These are phyloP conservation scores for Parmelia sp. DNA, from an alignment of 495 filamentous ascomycete genomes.

Conservation along the genomic window DNA sequence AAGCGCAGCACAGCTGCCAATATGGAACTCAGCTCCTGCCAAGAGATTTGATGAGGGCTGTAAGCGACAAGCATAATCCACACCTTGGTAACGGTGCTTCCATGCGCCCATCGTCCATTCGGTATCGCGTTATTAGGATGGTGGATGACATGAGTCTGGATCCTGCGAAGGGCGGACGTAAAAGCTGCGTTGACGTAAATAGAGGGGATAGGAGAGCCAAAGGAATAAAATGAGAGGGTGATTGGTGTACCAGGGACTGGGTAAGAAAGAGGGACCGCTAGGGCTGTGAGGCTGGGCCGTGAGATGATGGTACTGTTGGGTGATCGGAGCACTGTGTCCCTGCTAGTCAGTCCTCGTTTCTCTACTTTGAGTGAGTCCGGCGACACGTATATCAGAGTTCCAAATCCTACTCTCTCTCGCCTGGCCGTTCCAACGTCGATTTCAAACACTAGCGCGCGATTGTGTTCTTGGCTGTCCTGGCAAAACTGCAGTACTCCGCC, in stretches of 20 bases:
- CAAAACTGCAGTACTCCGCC: not conserved
- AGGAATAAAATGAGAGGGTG: not conserved
- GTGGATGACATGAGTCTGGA: not conserved
- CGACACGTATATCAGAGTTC: not conserved
- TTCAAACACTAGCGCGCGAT: not conserved
- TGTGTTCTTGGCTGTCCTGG: not conserved
- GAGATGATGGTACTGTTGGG: not conserved
- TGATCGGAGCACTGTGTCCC: not conserved
- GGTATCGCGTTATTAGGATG: constrained; percentile 6
- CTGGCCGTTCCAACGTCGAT: not conserved
- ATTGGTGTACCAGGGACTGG: constrained; percentile 7
- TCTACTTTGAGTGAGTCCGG: not conserved
- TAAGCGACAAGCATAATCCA: not conserved
- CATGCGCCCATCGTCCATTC: not conserved
- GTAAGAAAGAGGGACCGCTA: not conserved
- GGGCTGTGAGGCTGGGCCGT: not conserved
- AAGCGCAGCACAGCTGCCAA: constrained; percentile 3
- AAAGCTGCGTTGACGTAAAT: not conserved
- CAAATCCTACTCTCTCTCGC: not conserved
- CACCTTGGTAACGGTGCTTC: not conserved
- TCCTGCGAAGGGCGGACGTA: not conserved
- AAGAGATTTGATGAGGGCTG: not conserved
- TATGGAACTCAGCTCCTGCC: constrained; percentile 7
- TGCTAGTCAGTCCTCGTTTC: not conserved
- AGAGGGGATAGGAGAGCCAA: not conserved